Percentiles rank a stretch among this genome's conserved stretches.
These are phyloP conservation scores for Gilbertella persicaria DNA, from an alignment of 371 early-diverging fungal genomes.

Conservation along the genomic window DNA sequence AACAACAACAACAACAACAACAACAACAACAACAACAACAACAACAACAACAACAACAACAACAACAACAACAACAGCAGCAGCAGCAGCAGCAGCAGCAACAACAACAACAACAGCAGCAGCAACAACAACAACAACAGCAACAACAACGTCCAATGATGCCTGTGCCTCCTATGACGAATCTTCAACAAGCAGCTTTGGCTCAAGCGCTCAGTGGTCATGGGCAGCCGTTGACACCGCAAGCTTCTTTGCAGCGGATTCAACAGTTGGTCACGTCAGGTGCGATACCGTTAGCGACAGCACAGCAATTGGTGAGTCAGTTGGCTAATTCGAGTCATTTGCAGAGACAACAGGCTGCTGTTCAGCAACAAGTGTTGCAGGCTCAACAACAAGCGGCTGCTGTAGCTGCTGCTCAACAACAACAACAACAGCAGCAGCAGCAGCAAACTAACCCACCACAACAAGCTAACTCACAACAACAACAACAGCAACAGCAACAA, in stretches of 20 bases:
- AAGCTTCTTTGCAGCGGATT: constrained; percentile 35
- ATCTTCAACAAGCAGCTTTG: constrained; percentile 26
- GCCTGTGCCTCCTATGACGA: constrained; percentile 11
- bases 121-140: constrained; percentile 12
- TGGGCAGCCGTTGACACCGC: constrained; percentile 21
- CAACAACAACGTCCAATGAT: neutral
- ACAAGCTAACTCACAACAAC: constrained; percentile 10
- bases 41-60: constrained; percentile 14
- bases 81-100: constrained; percentile 11
- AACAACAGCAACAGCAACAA: constrained; percentile 18
- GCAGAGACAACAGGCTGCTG: constrained; percentile 23
- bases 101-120: constrained; percentile 15
- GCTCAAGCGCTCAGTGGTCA: constrained; percentile 21
- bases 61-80: constrained; percentile 15
- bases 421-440: constrained; percentile 8
- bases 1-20: constrained; percentile 22
- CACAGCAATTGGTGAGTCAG: constrained; percentile 38
- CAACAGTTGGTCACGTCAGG: constrained; percentile 33
- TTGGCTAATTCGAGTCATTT: constrained; percentile 23
- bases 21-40: constrained; percentile 13
- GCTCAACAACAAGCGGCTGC: constrained; percentile 19
- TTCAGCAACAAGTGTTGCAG: constrained; percentile 21
- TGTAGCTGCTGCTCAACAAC: constrained; percentile 7
- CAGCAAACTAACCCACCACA: constrained; percentile 1
- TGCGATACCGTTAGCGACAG: constrained; percentile 28